Evolutionary conservation across 257 asterid species (phyloP).

Genomic region (Gentiana macrophylla): DNA sequence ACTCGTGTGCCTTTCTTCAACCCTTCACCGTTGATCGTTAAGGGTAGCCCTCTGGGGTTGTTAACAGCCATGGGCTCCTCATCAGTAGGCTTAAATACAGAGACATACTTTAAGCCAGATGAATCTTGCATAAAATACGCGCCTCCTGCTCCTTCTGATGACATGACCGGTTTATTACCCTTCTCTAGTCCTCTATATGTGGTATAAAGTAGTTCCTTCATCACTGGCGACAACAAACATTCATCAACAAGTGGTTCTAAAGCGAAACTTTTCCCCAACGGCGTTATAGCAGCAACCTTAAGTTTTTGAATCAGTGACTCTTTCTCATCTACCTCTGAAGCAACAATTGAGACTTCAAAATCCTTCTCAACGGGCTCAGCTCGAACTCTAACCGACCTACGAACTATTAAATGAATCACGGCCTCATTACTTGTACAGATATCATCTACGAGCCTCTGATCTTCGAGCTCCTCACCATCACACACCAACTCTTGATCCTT

Average conservation of each 20-base stretch:
- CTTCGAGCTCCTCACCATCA: constrained; percentile 72
- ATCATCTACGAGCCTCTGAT: constrained; percentile 58
- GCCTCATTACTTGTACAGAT: constrained; percentile 46
- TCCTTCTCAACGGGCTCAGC: constrained; percentile 35
- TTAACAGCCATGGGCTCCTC: constrained; percentile 83
- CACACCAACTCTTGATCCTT: constrained; percentile 48
- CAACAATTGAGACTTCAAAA: constrained; percentile 53
- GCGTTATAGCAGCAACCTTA: constrained; percentile 15
- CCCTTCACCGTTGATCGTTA: constrained; percentile 61
- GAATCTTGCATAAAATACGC: constrained; percentile 70
- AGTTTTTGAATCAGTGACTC: constrained; percentile 19
- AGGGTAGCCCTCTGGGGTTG: constrained; percentile 56
- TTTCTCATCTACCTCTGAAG: constrained; percentile 24
- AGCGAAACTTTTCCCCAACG: constrained; percentile 18
- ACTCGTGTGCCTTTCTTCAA: constrained; percentile 72
- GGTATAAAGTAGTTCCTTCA: constrained; percentile 32
- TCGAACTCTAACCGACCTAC: constrained; percentile 50
- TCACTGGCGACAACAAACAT: constrained; percentile 28
- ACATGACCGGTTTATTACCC: constrained; percentile 47
- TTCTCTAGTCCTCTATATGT: constrained; percentile 42
- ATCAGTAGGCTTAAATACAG: constrained; percentile 64
- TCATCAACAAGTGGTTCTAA: constrained; percentile 38
- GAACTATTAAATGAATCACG: constrained; percentile 55
- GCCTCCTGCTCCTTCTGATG: constrained; percentile 71
- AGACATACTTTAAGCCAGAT: constrained; percentile 33